These are phyloP conservation scores for Metschnikowia picachoensis DNA, from an alignment of 805 yeast species.

Conservation along the genomic window DNA sequence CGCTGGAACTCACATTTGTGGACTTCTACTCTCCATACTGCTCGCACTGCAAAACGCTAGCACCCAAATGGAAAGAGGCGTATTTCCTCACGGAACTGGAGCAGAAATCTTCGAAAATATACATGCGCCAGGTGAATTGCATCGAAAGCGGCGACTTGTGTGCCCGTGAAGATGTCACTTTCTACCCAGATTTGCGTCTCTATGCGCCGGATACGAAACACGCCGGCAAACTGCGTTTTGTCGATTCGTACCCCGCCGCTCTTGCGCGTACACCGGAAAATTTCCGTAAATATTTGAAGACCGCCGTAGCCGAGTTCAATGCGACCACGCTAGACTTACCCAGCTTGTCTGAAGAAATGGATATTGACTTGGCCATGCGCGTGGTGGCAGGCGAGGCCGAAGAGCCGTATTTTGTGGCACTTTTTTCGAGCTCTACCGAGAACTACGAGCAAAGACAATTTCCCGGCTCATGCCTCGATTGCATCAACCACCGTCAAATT, in stretches of 20 bases:
- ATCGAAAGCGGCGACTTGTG: slow-evolving; percentile 85
- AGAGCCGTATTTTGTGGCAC: slow-evolving; percentile 55
- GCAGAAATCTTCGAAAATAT: slow-evolving; percentile 41
- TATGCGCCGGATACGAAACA: slow-evolving; percentile 53
- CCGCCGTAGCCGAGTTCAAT: slow-evolving; percentile 46
- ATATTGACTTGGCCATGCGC: slow-evolving; percentile 41
- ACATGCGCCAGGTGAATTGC: slow-evolving; percentile 80
- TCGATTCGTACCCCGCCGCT: slow-evolving; percentile 45
- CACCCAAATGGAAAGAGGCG: slow-evolving; percentile 78
- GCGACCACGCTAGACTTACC: slow-evolving; percentile 36
- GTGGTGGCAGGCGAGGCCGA: slow-evolving; percentile 47
- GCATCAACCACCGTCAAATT: slow-evolving; percentile 46
- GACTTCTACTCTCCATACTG: slow-evolving; percentile 93
- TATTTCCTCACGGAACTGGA: slow-evolving; percentile 48
- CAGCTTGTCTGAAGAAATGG: slow-evolving; percentile 38
- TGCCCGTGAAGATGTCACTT: slow-evolving; percentile 52
- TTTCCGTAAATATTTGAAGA: slow-evolving; percentile 50
- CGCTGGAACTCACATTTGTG: slow-evolving; percentile 62
- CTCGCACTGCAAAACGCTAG: slow-evolving; percentile 70
- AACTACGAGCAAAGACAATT: slow-evolving; percentile 39
- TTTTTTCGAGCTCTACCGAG: slow-evolving; percentile 57
- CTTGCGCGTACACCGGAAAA: slow-evolving; percentile 45
- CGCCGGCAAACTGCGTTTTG: slow-evolving; percentile 26
- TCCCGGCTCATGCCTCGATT: slow-evolving; percentile 40
- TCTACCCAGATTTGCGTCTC: slow-evolving; percentile 70